Evolutionary conservation across 495 filamentous ascomycete species (phyloP), one percentile per base, ranked within the genome.

Genomic region (Tuber borchii): DNA sequence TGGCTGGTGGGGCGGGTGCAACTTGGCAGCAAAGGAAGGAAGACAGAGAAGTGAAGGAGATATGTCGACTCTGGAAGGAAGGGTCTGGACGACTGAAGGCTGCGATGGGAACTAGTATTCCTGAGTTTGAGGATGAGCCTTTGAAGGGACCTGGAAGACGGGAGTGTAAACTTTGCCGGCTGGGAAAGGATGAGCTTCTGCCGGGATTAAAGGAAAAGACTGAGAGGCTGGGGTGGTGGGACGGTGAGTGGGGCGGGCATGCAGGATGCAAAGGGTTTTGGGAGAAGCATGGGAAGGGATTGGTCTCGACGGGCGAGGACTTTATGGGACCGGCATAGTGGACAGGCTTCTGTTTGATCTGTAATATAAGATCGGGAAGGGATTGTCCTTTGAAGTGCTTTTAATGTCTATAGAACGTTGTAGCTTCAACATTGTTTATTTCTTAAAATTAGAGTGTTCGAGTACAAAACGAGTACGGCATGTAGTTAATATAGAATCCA

Each of bases 151-250:
- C 87, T 12, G 88, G 91, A 76, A 90, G 91, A 5, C 91, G 91
- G 83, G 87, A 89, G n/a, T 99, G 95, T 84, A 89, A 92, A 72
- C 86, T 99, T 37, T 99, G 95, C 85, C 93, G 93, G 2, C 85
- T 98, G 77, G 94, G 90, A 84, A 86, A 94, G 79, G 92, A 96
- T 69, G 95, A 99, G 85, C 87, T 94, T 48, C 85, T 97, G 31
- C 83, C 86, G 2, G 90, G 88, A 78, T 86, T 97, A 43, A 94
- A 97, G 83, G 86, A 90, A 42, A 86, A 89, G 31, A 89, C 93
- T 77, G 95, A 97, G 85, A 93, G 90, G 83, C 94, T 97, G 86
- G 93, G 93, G 84, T 97, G 93, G 93, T 99, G 95, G 95, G 87
- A 91, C 20, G 92, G 96, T 48, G 90, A 94, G 84, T 96, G 93